These are phyloP conservation scores for Luvunga scandens DNA, from an alignment of 345 rosid genomes.

Conservation along the genomic window DNA sequence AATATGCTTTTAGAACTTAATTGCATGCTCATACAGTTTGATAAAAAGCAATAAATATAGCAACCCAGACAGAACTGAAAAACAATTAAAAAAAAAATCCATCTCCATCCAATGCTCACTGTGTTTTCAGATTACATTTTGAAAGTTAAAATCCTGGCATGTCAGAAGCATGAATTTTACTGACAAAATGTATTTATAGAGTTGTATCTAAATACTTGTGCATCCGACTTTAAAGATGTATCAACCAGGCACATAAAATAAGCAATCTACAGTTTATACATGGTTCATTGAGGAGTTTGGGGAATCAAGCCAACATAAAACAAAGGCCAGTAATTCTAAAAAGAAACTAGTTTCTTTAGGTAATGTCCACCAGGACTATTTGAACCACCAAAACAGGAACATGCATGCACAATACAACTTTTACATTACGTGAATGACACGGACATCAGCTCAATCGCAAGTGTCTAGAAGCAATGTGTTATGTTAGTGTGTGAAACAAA, in stretches of 20 bases:
- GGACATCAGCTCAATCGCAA: background rate
- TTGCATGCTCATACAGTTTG: background rate
- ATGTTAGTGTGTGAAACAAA: background rate
- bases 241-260: background rate
- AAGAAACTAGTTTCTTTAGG: background rate
- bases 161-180: background rate
- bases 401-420: background rate
- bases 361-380: background rate
- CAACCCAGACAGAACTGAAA: background rate
- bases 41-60: background rate
- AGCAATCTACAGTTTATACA: background rate
- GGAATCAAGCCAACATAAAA: background rate
- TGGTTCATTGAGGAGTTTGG: background rate
- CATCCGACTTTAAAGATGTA: background rate
- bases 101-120: background rate
- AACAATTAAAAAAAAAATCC: background rate
- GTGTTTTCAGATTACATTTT: background rate
- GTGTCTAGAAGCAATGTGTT: background rate
- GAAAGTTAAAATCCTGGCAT: background rate
- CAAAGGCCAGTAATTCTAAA: background rate
- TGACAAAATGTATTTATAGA: background rate
- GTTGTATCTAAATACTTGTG: background rate
- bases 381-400: background rate
- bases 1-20: background rate
- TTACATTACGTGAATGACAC: background rate